Conservation (phyloP, 345 rosid species). For the Citrus sinensis region DVS_A1.0 CM039161.1:19857001-19857500, state of each 20-base stretch:
- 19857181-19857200: slow-evolving; percentile 12
- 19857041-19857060: slow-evolving; percentile 11
- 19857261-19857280: slow-evolving; percentile 13
- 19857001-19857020: slow-evolving; percentile 9
- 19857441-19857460: slow-evolving; percentile 26
- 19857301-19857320: slow-evolving; percentile 5
- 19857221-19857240: slow-evolving; percentile 22
- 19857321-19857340: slow-evolving; percentile 21
- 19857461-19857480: slow-evolving; percentile 29
- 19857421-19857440: slow-evolving; percentile 22
- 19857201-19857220: slow-evolving; percentile 6
- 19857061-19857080: slow-evolving; percentile 17
- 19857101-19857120: slow-evolving; percentile 17
- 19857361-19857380: slow-evolving; percentile 26
- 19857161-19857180: slow-evolving; percentile 6
- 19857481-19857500: slow-evolving; percentile 11
- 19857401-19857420: slow-evolving; percentile 17
- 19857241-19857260: slow-evolving; percentile 15
- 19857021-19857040: not conserved
- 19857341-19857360: slow-evolving; percentile 24
- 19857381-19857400: slow-evolving; percentile 21
- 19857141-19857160: slow-evolving; percentile 18
- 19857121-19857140: slow-evolving; percentile 27
- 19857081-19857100: slow-evolving; percentile 6
- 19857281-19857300: slow-evolving; percentile 18